These are phyloP conservation scores for Fistulinella cinereoalba DNA, from an alignment of 1,284 basidiomycete genomes.

Conservation along the genomic window DNA sequence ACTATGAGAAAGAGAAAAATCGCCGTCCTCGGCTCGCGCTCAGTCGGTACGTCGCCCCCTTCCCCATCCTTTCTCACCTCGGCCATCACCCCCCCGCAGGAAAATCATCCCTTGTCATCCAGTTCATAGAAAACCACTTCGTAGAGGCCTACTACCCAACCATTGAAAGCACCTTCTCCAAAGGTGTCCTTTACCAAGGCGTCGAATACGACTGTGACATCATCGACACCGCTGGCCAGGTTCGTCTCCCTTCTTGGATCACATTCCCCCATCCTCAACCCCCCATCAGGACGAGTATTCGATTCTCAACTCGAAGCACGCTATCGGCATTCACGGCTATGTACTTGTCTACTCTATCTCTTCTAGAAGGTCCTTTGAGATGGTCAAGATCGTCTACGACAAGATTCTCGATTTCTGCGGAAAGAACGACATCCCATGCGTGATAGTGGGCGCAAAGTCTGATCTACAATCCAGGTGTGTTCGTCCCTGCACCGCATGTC, in stretches of 20 bases:
- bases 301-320: conserved; percentile 78
- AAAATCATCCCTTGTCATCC: conserved; percentile 76
- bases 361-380: conserved; percentile 90
- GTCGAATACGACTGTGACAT: conserved; percentile 94
- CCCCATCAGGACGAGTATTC: conserved; percentile 73
- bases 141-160: conserved; percentile 92
- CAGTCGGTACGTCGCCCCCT: conserved; percentile 58
- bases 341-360: conserved; percentile 95
- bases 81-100: conserved; percentile 44
- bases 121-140: conserved; percentile 68
- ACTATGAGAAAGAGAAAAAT: conserved; percentile 82
- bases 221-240: conserved; percentile 98
- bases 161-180: conserved; percentile 88
- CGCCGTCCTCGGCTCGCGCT: conserved; percentile 76
- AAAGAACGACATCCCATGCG: conserved; percentile 86
- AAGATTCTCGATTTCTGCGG: conserved; percentile 97
- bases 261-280: neutral
- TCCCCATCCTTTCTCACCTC: conserved; percentile 6
- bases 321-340: conserved; percentile 82
- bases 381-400: conserved; percentile 94
- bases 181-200: conserved; percentile 82
- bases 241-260: conserved; percentile 8
- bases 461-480: conserved; percentile 77
- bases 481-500: too few species aligned
- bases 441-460: conserved; percentile 94